These are phyloP conservation scores for Cicer cuneatum DNA, from an alignment of 306 rosid species.

Conservation along the genomic window DNA sequence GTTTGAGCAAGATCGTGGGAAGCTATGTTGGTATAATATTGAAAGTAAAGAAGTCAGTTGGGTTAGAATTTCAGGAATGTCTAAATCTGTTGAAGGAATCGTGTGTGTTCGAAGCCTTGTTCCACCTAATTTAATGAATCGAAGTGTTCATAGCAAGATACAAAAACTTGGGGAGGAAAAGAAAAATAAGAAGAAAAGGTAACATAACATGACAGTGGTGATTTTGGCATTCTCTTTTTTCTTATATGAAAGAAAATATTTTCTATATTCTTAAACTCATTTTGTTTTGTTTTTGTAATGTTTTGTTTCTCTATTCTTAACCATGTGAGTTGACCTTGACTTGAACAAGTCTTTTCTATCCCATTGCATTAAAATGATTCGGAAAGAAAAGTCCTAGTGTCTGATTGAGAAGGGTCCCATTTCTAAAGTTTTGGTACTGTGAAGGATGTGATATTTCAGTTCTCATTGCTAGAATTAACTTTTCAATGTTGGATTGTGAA, in stretches of 20 bases:
- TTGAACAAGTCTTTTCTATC: constrained; percentile 34
- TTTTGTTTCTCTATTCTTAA: constrained; percentile 22
- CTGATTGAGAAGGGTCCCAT: not conserved
- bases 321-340: constrained; percentile 47
- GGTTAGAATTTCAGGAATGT: constrained; percentile 50
- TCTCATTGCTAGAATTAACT: constrained; percentile 10
- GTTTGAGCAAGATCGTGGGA: constrained; percentile 50
- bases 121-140: constrained; percentile 47
- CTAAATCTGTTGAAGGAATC: constrained; percentile 49
- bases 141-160: constrained; percentile 16
- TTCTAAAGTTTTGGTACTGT: not conserved
- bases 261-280: not conserved
- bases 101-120: constrained; percentile 59
- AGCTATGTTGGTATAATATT: constrained; percentile 68
- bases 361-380: not conserved
- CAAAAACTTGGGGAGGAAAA: constrained; percentile 24
- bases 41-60: constrained; percentile 31
- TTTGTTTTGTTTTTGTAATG: not conserved
- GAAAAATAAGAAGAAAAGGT: constrained; percentile 57
- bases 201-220: not conserved
- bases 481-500: constrained; percentile 13
- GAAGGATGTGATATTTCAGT: not conserved
- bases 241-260: not conserved
- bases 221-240: not conserved
- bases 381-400: not conserved